Base-by-base conservation (phyloP, 2,329 filamentous ascomycete species). In the Fusarium secorum region DNA sequence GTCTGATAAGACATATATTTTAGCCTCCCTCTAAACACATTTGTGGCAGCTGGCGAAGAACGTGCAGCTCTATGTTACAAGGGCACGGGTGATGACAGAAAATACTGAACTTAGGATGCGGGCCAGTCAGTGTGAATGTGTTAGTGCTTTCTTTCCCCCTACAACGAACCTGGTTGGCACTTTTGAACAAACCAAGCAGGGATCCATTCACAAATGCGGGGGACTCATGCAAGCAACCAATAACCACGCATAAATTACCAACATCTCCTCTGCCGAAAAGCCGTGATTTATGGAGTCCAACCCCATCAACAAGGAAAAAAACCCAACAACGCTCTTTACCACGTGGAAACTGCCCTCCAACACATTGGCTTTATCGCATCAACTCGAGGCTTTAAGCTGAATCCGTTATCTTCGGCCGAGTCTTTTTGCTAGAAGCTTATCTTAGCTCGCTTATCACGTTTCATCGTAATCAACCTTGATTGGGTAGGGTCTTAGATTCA, bases 81-180 rank as follows among this genome's bases (percentile, higher is more conserved):
- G 8, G 10, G 0, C 0, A 4, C 2, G 2, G 1, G 3, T 8
- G 1, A 1, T 18, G 45, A 32, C n/a, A 49, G 5, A 49, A 49
- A 49, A 2, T 1, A 0, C n/a, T 22, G 4, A 32, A 5, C 28
- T 4, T 17, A 0, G 6, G 0, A 2, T 11, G 1, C 1, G 0
- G 0, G 14, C 0, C 0, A 0, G 0, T 6, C 0, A 4, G 13
- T 9, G 3, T 2, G 1, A 2, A 2, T 2, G 0, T 10, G n/a
- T 35, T 51, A 51, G 46, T 20, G 22, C 1, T 24, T 51, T 35
- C 48, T 35, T 20, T 26, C 13, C 3, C 0, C 20, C 9, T 18
- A 0, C 0, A 2, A 1, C 5, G 11, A 32, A 13, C 17, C 11
- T 26, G 14, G 10, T 30, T 30, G 48, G 48, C 32, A 52, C 48